Evolutionary conservation across 2,329 filamentous ascomycete genomes (phyloP).

Genomic region (Exophiala mesophila): DNA sequence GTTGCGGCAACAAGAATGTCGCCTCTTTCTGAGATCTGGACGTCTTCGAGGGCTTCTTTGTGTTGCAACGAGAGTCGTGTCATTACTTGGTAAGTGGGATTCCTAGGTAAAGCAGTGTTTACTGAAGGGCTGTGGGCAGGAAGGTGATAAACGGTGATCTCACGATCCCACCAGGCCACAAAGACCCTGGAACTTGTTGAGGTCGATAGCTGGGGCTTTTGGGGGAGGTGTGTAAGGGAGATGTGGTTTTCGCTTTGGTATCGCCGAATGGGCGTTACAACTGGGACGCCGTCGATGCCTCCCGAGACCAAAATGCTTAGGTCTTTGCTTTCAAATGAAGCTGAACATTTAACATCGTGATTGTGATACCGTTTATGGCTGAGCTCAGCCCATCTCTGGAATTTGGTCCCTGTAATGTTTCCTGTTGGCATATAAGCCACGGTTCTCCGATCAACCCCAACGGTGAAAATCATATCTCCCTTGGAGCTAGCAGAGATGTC

Average conservation of each 20-base stretch:
- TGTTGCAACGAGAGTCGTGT: constrained; percentile 42
- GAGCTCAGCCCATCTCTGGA: constrained; percentile 73
- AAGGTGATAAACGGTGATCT: constrained; percentile 72
- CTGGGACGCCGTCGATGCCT: constrained; percentile 79
- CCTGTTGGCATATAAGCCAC: constrained; percentile 69
- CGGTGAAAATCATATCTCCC: constrained; percentile 77
- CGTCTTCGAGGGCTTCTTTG: constrained; percentile 77
- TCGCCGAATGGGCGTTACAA: constrained; percentile 73
- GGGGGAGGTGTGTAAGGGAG: constrained; percentile 76
- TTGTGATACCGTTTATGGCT: constrained; percentile 81
- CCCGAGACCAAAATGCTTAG: constrained; percentile 88
- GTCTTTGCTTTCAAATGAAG: constrained; percentile 75
- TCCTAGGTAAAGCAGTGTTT: constrained; percentile 6
- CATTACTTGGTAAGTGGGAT: constrained; percentile 20
- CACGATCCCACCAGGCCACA: constrained; percentile 87
- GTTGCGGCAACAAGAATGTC: constrained; percentile 73
- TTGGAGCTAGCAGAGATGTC: constrained; percentile 79
- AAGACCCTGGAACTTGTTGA: constrained; percentile 69
- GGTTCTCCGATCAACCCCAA: constrained; percentile 85
- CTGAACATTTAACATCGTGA: constrained; percentile 93
- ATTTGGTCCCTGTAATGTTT: constrained; percentile 40
- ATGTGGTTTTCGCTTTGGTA: constrained; percentile 64
- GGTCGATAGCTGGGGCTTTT: constrained; percentile 67
- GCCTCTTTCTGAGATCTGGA: constrained; percentile 65
- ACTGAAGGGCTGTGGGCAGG: not conserved